A percentile compares a stretch with the other conserved stretches of the same genome.
phyloP scores from a whole-genome alignment of 139 green algal species.

The Microglena sp. region DNA sequence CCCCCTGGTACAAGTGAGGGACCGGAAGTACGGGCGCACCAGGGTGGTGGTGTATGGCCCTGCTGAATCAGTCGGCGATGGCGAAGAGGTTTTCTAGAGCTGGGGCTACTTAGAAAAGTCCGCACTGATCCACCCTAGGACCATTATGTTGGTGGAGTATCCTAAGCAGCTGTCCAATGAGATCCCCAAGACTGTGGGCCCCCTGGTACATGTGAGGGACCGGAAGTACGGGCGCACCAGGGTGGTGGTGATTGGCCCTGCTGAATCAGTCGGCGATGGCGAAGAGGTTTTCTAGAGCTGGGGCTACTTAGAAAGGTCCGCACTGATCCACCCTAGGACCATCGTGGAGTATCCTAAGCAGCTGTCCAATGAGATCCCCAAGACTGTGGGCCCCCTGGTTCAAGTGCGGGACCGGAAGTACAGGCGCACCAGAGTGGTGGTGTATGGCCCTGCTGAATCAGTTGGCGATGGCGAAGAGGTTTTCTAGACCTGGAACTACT shows the following conservation, averaged over 20 bases:
- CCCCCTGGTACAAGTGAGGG: conserved; percentile 40
- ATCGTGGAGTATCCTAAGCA: conserved; percentile 83
- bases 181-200: conserved; percentile 8
- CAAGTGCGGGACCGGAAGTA: conserved; percentile 74
- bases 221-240: conserved; percentile 76
- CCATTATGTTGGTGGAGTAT: conserved; percentile 80
- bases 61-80: conserved; percentile 45
- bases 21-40: conserved; percentile 79
- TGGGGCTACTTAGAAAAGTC: no score
- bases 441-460: conserved; percentile 67
- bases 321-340: conserved; percentile 52
- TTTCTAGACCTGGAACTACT: no score
- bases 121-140: conserved; percentile 57
- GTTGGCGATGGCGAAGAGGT: no score
- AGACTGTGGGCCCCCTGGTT: conserved; percentile 6
- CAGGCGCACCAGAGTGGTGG: conserved; percentile 66
- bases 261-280: no score
- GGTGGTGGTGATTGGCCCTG: conserved; percentile 64
- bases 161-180: conserved; percentile 50
- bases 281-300: no score
- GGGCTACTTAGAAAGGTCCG: no score
- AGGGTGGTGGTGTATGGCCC: conserved; percentile 68
- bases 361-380: conserved; percentile 29
- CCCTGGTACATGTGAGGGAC: conserved; percentile 52
- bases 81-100: no score